phyloP scores from a whole-genome alignment of 495 filamentous ascomycete genomes.

The Aspergillus kassunensis region DNA sequence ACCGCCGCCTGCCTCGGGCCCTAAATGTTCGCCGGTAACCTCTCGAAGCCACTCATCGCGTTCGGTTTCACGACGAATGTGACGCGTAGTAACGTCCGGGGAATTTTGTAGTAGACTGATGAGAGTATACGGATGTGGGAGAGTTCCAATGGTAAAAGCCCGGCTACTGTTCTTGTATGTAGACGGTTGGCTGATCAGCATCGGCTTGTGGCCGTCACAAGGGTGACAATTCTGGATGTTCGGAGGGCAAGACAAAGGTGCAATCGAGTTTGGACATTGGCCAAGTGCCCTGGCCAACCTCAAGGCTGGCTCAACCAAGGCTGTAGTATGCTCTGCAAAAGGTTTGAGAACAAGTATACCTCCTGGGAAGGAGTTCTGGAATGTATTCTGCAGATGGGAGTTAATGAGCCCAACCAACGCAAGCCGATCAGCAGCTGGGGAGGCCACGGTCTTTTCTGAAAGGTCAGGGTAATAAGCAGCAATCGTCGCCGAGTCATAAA shows the following conservation, averaged over 20 bases:
- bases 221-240: conserved; percentile 69
- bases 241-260: conserved; percentile 78
- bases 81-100: conserved; percentile 55
- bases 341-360: conserved; percentile 82
- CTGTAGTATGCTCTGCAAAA: conserved; percentile 64
- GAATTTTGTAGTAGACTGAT: conserved; percentile 54
- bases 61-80: conserved; percentile 68
- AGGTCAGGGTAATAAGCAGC: conserved; percentile 61
- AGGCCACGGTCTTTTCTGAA: conserved; percentile 53
- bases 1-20: conserved; percentile 53
- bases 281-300: conserved; percentile 68
- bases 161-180: conserved; percentile 57
- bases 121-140: conserved; percentile 88
- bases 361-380: conserved; percentile 69
- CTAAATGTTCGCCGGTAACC: conserved; percentile 67
- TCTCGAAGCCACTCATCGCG: conserved; percentile 77
- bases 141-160: conserved; percentile 75
- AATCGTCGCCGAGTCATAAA: conserved; percentile 65
- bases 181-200: conserved; percentile 54
- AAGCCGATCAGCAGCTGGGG: conserved; percentile 53
- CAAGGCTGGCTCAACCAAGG: conserved; percentile 64
- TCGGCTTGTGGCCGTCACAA: conserved; percentile 56
- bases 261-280: conserved; percentile 65
- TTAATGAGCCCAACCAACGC: conserved; percentile 73
- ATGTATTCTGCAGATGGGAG: conserved; percentile 79